A percentile compares a stretch with the other conserved stretches of the same genome.
phyloP scores from a whole-genome alignment of 2,329 filamentous ascomycete species.

The Pestalotiopsis sp. region DNA sequence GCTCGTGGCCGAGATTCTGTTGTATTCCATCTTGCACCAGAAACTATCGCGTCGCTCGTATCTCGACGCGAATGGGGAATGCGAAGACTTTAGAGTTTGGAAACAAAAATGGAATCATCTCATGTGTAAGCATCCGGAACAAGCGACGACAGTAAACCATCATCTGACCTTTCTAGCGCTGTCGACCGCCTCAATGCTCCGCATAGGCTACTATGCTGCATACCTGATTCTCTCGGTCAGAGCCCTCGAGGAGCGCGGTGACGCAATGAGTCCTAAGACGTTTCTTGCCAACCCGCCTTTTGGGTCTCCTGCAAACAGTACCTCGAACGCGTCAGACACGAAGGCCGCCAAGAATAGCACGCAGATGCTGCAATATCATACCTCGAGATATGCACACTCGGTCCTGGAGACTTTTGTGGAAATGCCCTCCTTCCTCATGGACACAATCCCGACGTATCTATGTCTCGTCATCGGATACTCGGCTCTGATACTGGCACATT shows the following conservation, averaged over 20 bases:
- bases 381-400: constrained; percentile 29
- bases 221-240: constrained; percentile 34
- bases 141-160: too few species aligned
- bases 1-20: constrained; percentile 39
- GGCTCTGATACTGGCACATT: constrained; percentile 33
- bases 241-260: constrained; percentile 30
- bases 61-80: constrained; percentile 30
- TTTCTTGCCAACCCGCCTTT: constrained; percentile 25
- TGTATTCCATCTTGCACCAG: constrained; percentile 38
- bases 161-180: constrained; percentile 23
- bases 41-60: constrained; percentile 33
- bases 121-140: constrained; percentile 25
- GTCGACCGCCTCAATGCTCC: constrained; percentile 33
- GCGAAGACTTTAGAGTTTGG: constrained; percentile 34
- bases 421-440: constrained; percentile 31
- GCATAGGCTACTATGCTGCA: constrained; percentile 34
- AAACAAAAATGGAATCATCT: constrained; percentile 36
- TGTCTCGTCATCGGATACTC: constrained; percentile 34
- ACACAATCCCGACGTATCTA: constrained; percentile 29
- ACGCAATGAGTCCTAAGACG: constrained; percentile 27
- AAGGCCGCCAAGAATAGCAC: constrained; percentile 15
- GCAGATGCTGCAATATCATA: constrained; percentile 23
- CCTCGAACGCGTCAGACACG: constrained; percentile 10
- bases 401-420: constrained; percentile 32
- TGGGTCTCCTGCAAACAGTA: constrained; percentile 13